A percentile compares a stretch with the other conserved stretches of the same genome.
phyloP scores from a whole-genome alignment of 2,329 filamentous ascomycete species.

The Neofusicoccum umdonicola region DNA sequence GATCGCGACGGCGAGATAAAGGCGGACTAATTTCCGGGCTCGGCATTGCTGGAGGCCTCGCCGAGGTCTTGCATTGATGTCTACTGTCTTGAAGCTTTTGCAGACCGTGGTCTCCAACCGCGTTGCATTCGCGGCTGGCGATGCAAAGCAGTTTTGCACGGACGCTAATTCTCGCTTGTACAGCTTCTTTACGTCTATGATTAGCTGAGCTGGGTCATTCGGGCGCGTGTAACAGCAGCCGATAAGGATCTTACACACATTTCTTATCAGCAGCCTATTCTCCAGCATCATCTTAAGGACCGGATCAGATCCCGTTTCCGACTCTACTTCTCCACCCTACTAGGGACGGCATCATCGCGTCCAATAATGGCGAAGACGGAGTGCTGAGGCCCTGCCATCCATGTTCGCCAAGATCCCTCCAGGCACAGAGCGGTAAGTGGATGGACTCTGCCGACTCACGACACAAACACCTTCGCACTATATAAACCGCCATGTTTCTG shows the following conservation, averaged over 20 bases:
- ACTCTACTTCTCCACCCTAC: background rate
- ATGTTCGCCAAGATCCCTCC: background rate
- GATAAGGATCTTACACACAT: background rate
- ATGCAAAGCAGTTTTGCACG: too few relatives aligned
- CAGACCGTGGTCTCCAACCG: too few relatives aligned
- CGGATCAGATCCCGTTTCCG: conserved; percentile 3
- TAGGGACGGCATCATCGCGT: background rate
- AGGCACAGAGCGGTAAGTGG: background rate
- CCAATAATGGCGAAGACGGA: background rate
- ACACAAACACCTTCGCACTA: background rate
- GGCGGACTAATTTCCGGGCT: background rate
- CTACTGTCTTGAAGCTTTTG: too few relatives aligned
- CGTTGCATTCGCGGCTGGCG: too few relatives aligned
- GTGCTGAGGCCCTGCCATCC: background rate
- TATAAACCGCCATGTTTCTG: background rate
- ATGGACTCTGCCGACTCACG: background rate
- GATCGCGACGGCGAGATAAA: background rate
- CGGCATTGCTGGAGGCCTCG: background rate
- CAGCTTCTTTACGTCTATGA: too few relatives aligned
- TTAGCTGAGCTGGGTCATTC: too few relatives aligned
- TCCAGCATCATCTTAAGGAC: background rate
- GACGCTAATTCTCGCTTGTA: too few relatives aligned
- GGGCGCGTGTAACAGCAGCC: too few relatives aligned
- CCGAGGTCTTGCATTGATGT: background rate
- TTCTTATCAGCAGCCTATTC: background rate